Evolutionary conservation across 345 rosid genomes (phyloP).

Genomic region (Populus euphratica): DNA sequence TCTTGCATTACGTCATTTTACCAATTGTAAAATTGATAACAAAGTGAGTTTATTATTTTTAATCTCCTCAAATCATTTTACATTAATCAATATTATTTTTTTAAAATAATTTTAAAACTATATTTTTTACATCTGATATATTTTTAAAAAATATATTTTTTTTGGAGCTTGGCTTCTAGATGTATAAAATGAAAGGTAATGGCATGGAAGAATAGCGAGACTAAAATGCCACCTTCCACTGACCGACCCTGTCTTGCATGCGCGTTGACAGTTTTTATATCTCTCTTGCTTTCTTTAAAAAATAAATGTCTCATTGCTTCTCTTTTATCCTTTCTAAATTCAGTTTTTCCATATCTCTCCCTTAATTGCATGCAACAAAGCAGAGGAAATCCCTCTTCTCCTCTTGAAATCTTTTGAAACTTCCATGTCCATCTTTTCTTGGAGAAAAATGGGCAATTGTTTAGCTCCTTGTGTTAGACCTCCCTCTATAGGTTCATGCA

Average conservation of each 20-base stretch:
- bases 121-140: background rate
- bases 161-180: background rate
- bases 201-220: background rate
- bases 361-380: background rate
- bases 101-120: background rate
- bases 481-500: constrained; percentile 7
- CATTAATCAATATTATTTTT: too few relatives aligned
- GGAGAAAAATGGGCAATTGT: constrained; percentile 26
- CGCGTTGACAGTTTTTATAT: constrained; percentile 13
- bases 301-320: background rate
- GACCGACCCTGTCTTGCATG: constrained; percentile 23
- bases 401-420: background rate
- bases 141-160: too few relatives aligned
- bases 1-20: too few relatives aligned
- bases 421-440: background rate
- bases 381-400: background rate
- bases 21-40: too few relatives aligned
- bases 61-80: too few relatives aligned
- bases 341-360: background rate
- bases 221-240: constrained; percentile 17
- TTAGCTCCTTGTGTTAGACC: background rate
- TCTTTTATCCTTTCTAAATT: background rate
- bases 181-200: background rate
- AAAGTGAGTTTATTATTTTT: too few relatives aligned
- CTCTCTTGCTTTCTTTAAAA: background rate